Conservation (phyloP, 129 eudicot genomes). For the Flaveria ramosissima region DNA sequence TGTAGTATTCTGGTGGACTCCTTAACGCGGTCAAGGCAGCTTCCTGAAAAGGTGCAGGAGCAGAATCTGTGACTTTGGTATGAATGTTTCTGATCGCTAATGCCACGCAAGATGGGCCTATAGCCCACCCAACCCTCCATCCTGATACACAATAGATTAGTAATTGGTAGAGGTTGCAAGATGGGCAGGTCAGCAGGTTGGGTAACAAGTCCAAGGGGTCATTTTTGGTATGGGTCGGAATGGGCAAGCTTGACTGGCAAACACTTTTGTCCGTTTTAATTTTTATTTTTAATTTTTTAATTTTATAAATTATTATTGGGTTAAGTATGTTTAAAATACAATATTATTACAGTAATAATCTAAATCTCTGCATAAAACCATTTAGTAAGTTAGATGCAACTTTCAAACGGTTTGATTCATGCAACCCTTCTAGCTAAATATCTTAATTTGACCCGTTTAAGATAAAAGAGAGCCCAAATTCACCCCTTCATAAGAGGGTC, state of each 20-base stretch:
- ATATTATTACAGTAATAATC: background rate
- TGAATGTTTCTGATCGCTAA: conserved; percentile 88
- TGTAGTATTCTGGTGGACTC: conserved; percentile 64
- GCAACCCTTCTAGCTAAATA: background rate
- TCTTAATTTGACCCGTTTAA: background rate
- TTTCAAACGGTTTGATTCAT: conserved; percentile 3
- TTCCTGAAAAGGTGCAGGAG: conserved; percentile 99
- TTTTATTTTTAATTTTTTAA: background rate
- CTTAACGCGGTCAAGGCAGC: conserved; percentile 90
- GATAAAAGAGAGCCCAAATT: background rate
- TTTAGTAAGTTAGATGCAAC: background rate
- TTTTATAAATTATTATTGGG: background rate
- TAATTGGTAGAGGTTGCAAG: conserved; percentile 8
- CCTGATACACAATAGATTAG: conserved; percentile 47
- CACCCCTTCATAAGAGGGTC: background rate
- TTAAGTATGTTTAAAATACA: background rate
- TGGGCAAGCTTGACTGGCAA: background rate
- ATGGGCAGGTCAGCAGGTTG: conserved; percentile 1
- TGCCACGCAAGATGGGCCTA: conserved; percentile 81
- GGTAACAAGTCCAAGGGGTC: background rate
- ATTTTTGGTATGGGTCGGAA: background rate
- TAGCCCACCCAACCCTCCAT: conserved; percentile 99
- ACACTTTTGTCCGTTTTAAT: background rate
- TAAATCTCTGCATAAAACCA: background rate
- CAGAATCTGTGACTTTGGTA: conserved; percentile 78